Conservation (phyloP, 2,329 filamentous ascomycete species). For the Colletotrichum tofieldiae region DNA sequence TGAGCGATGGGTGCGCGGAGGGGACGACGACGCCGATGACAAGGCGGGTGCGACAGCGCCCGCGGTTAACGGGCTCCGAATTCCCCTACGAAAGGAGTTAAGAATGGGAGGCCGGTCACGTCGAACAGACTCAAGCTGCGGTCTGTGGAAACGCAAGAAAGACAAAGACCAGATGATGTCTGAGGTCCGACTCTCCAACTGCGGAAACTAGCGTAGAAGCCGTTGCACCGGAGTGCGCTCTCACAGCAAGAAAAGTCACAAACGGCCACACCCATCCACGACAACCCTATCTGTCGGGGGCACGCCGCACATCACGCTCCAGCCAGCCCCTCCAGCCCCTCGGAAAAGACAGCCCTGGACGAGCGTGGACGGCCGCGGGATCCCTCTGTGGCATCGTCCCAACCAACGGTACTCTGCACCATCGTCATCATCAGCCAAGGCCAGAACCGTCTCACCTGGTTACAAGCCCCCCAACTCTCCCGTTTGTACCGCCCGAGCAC, state of each 20-base stretch:
- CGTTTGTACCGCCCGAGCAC: conserved; percentile 28
- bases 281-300: conserved; percentile 2
- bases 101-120: conserved; percentile 9
- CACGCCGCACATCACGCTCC: conserved; percentile 3
- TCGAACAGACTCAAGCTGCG: conserved; percentile 19
- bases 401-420: not conserved
- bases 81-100: not conserved
- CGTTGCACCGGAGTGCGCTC: conserved; percentile 7
- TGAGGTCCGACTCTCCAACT: conserved; percentile 20
- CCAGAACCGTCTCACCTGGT: conserved; percentile 36
- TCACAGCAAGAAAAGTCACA: not conserved
- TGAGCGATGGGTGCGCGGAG: conserved; percentile 7
- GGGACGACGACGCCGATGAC: conserved; percentile 5
- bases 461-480: conserved; percentile 23
- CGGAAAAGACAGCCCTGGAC: conserved; percentile 6
- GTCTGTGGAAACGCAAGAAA: not conserved
- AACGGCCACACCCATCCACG: conserved; percentile 3
- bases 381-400: conserved; percentile 7
- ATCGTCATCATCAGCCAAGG: conserved; percentile 40
- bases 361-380: conserved; percentile 1
- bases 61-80: conserved; percentile 3
- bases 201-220: conserved; percentile 4
- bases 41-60: conserved; percentile 29
- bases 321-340: conserved; percentile 6
- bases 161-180: conserved; percentile 29